Percentiles rank a stretch among this genome's conserved stretches.
These are phyloP conservation scores for Plectosphaerella plurivora DNA, from an alignment of 2,329 filamentous ascomycete genomes.

Conservation along the genomic window DNA sequence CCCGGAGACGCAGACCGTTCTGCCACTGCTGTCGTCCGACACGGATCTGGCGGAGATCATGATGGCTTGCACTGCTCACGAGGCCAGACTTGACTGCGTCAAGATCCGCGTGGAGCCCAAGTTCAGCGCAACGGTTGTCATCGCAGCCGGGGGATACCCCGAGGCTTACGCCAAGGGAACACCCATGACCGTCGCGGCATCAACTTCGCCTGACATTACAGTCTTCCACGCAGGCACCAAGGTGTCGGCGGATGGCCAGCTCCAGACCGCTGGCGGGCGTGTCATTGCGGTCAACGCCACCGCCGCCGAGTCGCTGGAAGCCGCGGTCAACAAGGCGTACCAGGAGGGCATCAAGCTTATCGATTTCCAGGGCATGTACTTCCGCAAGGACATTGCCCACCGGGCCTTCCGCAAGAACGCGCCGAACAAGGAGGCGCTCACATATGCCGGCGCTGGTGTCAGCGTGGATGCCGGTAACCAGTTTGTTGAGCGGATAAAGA, in stretches of 20 bases:
- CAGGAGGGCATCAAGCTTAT: conserved; percentile 64
- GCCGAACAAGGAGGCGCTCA: conserved; percentile 54
- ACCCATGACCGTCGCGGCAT: conserved; percentile 36
- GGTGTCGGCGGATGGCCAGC: conserved; percentile 43
- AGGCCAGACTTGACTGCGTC: conserved; percentile 63
- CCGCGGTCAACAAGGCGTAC: conserved; percentile 77
- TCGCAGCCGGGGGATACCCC: conserved; percentile 82
- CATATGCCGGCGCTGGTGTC: conserved; percentile 90
- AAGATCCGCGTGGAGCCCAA: conserved; percentile 57
- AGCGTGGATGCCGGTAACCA: conserved; percentile 92
- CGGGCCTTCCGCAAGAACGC: conserved; percentile 54
- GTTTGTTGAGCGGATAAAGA: conserved; percentile 88
- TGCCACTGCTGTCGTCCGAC: conserved; percentile 68
- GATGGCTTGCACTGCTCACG: conserved; percentile 62
- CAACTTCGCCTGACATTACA: conserved; percentile 43
- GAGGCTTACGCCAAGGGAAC: conserved; percentile 71
- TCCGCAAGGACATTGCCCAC: conserved; percentile 80
- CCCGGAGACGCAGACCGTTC: conserved; percentile 78
- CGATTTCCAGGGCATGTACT: conserved; percentile 78
- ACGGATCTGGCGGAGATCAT: conserved; percentile 82
- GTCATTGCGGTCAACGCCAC: conserved; percentile 81
- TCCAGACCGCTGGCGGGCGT: conserved; percentile 73
- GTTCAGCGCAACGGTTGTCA: conserved; percentile 78
- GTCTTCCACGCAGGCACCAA: conserved; percentile 86
- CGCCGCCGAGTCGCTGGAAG: conserved; percentile 57